Conservation (phyloP, 208 protist species). For the Leptomonas pyrrhocoris region DNA sequence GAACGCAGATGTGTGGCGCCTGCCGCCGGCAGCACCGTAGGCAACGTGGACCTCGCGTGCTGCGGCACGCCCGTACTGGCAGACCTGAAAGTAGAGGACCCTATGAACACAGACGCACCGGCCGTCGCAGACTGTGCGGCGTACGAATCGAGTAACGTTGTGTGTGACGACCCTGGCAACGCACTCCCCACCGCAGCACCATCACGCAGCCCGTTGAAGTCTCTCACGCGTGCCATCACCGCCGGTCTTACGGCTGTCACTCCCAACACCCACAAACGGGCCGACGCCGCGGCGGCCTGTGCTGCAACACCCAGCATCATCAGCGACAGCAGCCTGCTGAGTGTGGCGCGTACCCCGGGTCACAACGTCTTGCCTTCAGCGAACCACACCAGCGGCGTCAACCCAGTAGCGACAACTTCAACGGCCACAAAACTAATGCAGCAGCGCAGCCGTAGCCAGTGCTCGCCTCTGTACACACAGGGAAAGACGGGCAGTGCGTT, state of each 20-base stretch:
- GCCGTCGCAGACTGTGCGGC: not conserved
- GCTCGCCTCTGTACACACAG: conserved; percentile 15
- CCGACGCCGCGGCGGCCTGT: not conserved
- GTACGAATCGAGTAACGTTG: not conserved
- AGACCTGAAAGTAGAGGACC: not conserved
- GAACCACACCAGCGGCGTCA: not conserved
- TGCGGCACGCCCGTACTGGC: conserved; percentile 18
- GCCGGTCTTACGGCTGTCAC: not conserved
- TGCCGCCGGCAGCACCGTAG: not conserved
- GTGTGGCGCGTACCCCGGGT: conserved; percentile 18
- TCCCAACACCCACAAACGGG: not conserved
- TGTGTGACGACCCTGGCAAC: not conserved
- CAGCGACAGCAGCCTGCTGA: conserved; percentile 6
- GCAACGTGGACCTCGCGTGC: not conserved
- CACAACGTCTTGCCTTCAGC: conserved; percentile 4
- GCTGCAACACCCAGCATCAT: not conserved
- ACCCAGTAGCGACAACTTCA: not conserved
- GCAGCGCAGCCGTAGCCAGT: conserved; percentile 6
- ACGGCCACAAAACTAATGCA: conserved; percentile 9
- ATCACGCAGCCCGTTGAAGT: not conserved
- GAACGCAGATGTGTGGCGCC: no score
- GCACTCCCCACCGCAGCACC: not conserved
- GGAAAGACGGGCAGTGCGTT: not conserved
- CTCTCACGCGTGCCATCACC: not conserved
- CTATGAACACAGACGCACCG: no score